Conservation (phyloP, 345 rosid genomes). For the Heritiera fomes region DNA sequence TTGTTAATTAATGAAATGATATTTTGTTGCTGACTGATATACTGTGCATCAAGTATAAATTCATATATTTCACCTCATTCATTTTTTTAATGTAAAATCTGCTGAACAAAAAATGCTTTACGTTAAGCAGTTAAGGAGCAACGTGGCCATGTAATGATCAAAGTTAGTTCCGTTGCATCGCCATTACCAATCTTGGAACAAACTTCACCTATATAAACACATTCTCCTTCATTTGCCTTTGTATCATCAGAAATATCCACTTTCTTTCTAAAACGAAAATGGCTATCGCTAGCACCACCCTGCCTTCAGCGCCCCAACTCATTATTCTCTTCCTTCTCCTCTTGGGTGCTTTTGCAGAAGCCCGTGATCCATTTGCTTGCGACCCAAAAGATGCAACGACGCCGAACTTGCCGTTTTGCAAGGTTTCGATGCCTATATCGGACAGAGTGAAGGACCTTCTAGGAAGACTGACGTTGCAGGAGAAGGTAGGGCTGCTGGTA, state of each 20-base stretch:
- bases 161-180: conserved; percentile 23
- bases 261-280: background rate
- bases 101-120: background rate
- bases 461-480: conserved; percentile 65
- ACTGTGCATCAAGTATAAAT: too few species aligned
- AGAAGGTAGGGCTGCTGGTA: conserved; percentile 65
- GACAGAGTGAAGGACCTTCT: conserved; percentile 67
- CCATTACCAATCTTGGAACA: conserved; percentile 1
- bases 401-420: conserved; percentile 51
- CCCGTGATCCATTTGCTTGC: conserved; percentile 60
- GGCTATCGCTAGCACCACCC: conserved; percentile 7
- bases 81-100: too few species aligned
- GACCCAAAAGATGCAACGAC: conserved; percentile 51
- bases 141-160: conserved; percentile 21
- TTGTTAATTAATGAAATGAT: too few species aligned
- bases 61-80: too few species aligned
- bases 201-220: conserved; percentile 28
- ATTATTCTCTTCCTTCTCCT: conserved; percentile 33
- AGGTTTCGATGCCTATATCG: conserved; percentile 41
- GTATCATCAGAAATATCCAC: conserved; percentile 13
- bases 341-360: conserved; percentile 25
- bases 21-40: too few species aligned
- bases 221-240: conserved; percentile 31
- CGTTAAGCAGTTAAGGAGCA: background rate
- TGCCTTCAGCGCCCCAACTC: background rate